Evolutionary conservation across 306 rosid genomes (phyloP).

Genomic region (Glycine soja): DNA sequence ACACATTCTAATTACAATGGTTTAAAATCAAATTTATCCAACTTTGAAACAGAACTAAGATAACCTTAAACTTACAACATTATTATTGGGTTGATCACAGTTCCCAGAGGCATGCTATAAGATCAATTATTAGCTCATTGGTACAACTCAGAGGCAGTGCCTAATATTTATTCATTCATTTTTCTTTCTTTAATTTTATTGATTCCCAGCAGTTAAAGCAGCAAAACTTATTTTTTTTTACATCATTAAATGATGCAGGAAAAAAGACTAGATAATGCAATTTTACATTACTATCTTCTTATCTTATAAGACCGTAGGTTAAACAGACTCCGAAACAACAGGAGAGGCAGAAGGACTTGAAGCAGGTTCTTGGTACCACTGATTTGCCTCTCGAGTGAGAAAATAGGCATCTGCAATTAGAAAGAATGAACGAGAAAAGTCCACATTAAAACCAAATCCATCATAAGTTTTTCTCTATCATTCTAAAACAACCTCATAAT

Average conservation of each 20-base stretch:
- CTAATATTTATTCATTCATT: not conserved
- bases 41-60: slow-evolving; percentile 7
- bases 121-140: not conserved
- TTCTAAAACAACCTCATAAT: slow-evolving; percentile 4
- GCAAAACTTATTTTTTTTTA: slow-evolving; percentile 3
- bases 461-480: not conserved
- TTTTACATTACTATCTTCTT: slow-evolving; percentile 6
- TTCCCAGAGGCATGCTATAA: not conserved
- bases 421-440: slow-evolving; percentile 24
- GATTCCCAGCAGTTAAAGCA: not conserved
- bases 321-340: slow-evolving; percentile 49
- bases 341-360: slow-evolving; percentile 61
- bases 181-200: not conserved
- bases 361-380: slow-evolving; percentile 89
- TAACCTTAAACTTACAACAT: not conserved
- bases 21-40: not conserved
- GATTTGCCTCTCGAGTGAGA: slow-evolving; percentile 72
- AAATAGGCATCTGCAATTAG: slow-evolving; percentile 86
- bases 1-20: not conserved
- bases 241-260: slow-evolving; percentile 10
- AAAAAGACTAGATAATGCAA: slow-evolving; percentile 13
- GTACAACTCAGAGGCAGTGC: not conserved
- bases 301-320: slow-evolving; percentile 33
- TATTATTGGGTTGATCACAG: not conserved
- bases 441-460: slow-evolving; percentile 31